Base-by-base conservation (phyloP, 805 yeast species). In the Zygosaccharomyces rouxii region DNA sequence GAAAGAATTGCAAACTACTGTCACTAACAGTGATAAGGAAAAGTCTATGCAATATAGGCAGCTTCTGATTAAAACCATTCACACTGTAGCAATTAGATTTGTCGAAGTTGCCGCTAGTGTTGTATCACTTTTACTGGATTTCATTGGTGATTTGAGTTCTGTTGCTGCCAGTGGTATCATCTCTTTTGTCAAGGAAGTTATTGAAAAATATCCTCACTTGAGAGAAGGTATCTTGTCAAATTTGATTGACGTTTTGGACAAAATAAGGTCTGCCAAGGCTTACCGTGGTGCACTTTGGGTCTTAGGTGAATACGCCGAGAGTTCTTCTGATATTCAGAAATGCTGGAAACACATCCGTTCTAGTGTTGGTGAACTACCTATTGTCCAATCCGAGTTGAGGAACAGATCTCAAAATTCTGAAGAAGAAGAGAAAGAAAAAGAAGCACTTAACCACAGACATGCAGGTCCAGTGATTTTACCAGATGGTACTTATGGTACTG, bases 401-500 rank as follows among this genome's bases (percentile, higher is more conserved):
- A 69, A 70, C 48, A 56, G 59, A 14, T 68, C 71, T 13, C 66
- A 67, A 25, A 66, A 60, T n/a, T 73, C 69, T 5, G 71, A 65
- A 3, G 69, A 56, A 5, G 60, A 55, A 3, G 71, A 65, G 9
- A 65, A 56, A n/a, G 56, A 47, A 11, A 59, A 49, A 4, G 66
- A 57, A 19, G 35, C 33, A 21, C 41, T 30, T 13, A 29, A 38
- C 16, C 65, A 62, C 19, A 75, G 72, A 33, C 64, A 69, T 5
- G 64, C 70, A 33, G 87, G 87, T 39, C 97, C 97, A 18, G 83
- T 85, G 51, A 84, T 94, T 50, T 76, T 94, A 55, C 96, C 99
- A n/a, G 99, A 94, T 71, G 99, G 99, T 58, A 94, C 99, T 0
- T 94, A 94, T 69, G 99, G 99, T 25, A 87, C 97, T 37, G 99